These are phyloP conservation scores for Leucocoprinus birnbaumii DNA, from an alignment of 768 basidiomycete species.

Conservation along the genomic window DNA sequence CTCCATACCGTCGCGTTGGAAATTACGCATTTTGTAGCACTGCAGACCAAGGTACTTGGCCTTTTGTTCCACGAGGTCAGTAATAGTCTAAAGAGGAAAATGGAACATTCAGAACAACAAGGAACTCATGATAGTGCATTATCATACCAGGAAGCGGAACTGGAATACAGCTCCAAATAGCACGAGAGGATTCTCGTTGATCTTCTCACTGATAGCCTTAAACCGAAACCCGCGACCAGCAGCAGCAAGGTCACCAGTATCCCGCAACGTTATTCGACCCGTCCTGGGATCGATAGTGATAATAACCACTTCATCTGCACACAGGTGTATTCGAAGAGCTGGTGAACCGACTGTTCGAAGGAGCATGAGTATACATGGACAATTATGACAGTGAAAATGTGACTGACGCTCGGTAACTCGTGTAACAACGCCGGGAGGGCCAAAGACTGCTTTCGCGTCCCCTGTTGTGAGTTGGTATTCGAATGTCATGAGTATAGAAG, in stretches of 20 bases:
- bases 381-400: not conserved
- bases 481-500: conserved; percentile 56
- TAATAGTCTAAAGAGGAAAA: conserved; percentile 77
- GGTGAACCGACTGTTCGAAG: conserved; percentile 43
- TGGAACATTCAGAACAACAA: not conserved
- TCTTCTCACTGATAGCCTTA: conserved; percentile 46
- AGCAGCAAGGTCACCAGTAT: conserved; percentile 78
- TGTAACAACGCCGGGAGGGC: conserved; percentile 54
- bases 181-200: conserved; percentile 68
- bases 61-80: conserved; percentile 80
- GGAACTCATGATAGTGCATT: not conserved
- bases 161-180: conserved; percentile 55
- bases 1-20: conserved; percentile 56
- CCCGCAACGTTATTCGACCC: conserved; percentile 73
- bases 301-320: conserved; percentile 72
- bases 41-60: conserved; percentile 83
- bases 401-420: conserved; percentile 54
- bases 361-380: not conserved
- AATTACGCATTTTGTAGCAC: conserved; percentile 66
- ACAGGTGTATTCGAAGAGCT: conserved; percentile 67
- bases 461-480: conserved; percentile 52
- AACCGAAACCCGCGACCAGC: conserved; percentile 72
- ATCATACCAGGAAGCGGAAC: conserved; percentile 62
- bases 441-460: conserved; percentile 52
- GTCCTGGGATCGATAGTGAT: conserved; percentile 80